phyloP scores from a whole-genome alignment of 1,284 basidiomycete genomes.

The Hymenochaete sp. region DNA sequence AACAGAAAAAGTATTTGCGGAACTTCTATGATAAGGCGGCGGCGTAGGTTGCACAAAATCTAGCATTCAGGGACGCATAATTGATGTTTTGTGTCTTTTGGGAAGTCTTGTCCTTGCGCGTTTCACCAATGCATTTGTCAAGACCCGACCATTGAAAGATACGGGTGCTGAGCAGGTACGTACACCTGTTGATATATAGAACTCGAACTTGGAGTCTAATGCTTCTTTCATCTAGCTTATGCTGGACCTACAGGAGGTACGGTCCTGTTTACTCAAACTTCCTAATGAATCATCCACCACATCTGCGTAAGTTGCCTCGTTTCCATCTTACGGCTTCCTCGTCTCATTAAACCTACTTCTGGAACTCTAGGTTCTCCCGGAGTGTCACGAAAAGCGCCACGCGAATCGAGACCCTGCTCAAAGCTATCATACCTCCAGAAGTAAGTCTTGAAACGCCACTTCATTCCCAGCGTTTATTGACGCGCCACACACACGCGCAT shows the following conservation, averaged over 20 bases:
- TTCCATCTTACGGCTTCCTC: too few species aligned
- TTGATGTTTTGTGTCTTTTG: neutral
- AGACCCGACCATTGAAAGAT: constrained; percentile 80
- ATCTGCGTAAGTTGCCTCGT: constrained; percentile 40
- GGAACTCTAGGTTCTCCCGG: constrained; percentile 53
- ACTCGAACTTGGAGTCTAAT: constrained; percentile 15
- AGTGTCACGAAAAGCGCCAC: constrained; percentile 74
- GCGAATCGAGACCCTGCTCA: constrained; percentile 82
- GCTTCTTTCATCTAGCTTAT: constrained; percentile 51
- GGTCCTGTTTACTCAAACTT: constrained; percentile 74
- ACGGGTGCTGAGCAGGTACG: constrained; percentile 87
- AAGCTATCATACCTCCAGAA: constrained; percentile 87
- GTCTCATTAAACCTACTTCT: constrained; percentile 7
- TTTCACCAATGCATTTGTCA: constrained; percentile 82
- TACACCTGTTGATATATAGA: constrained; percentile 2
- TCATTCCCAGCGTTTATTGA: constrained; percentile 5
- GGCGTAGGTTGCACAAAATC: constrained; percentile 41
- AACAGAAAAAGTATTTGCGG: constrained; percentile 87
- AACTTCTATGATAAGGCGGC: constrained; percentile 90
- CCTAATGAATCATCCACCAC: constrained; percentile 61
- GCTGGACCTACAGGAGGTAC: constrained; percentile 85
- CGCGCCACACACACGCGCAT: constrained; percentile 11
- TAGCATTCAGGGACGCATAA: neutral
- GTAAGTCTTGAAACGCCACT: constrained; percentile 35
- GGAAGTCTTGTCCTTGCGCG: constrained; percentile 57